phyloP scores from a whole-genome alignment of 306 rosid genomes.

The Purshia tridentata region DNA sequence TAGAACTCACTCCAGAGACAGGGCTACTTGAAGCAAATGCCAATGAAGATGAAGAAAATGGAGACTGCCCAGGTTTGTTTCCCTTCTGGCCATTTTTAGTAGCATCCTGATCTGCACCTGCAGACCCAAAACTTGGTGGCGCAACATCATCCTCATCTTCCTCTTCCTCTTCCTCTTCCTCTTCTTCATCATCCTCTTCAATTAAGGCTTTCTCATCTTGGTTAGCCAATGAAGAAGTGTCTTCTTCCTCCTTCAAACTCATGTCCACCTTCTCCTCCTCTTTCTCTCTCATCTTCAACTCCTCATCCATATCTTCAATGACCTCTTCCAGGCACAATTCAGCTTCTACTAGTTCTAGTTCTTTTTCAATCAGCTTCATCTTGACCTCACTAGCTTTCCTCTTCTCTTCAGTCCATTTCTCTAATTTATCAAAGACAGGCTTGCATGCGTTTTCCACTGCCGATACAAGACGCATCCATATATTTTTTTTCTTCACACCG shows the following conservation, averaged over 20 bases:
- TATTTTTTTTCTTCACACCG: slow-evolving; percentile 22
- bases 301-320: slow-evolving; percentile 65
- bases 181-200: slow-evolving; percentile 41
- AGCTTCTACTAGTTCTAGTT: slow-evolving; percentile 74
- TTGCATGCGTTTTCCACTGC: slow-evolving; percentile 52
- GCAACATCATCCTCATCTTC: slow-evolving; percentile 56
- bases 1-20: slow-evolving; percentile 72
- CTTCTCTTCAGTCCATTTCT: slow-evolving; percentile 69
- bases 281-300: slow-evolving; percentile 55
- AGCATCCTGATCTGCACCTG: slow-evolving; percentile 39
- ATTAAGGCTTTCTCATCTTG: slow-evolving; percentile 42
- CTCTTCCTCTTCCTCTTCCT: slow-evolving; percentile 42
- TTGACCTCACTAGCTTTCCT: slow-evolving; percentile 51
- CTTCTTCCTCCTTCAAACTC: slow-evolving; percentile 54
- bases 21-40: slow-evolving; percentile 73
- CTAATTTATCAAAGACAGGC: slow-evolving; percentile 48
- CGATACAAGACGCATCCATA: slow-evolving; percentile 40
- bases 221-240: slow-evolving; percentile 35
- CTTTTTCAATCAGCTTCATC: slow-evolving; percentile 51
- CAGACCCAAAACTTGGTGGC: slow-evolving; percentile 85
- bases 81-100: slow-evolving; percentile 44
- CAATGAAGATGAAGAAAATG: slow-evolving; percentile 81
- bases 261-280: slow-evolving; percentile 64
- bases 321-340: slow-evolving; percentile 67
- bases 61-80: slow-evolving; percentile 60